Base-by-base conservation (phyloP, 2,329 filamentous ascomycete genomes). In the Xylogone sp. region DNA sequence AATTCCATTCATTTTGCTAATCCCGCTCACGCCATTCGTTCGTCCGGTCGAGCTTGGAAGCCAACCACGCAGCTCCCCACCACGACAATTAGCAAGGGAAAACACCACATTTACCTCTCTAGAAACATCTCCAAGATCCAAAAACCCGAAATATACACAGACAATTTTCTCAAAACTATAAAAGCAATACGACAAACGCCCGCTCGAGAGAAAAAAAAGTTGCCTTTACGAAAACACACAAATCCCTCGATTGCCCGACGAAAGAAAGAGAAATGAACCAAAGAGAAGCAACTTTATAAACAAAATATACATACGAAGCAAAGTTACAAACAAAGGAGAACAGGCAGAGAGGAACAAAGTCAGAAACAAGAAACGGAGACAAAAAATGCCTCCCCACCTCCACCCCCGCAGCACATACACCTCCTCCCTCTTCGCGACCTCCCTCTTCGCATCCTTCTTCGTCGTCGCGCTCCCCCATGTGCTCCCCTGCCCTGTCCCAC, bases 401-500 rank as follows among this genome's bases (percentile, higher is more conserved):
- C 94, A 99, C 70, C 94, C 94, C 29, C 86, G 92, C 70, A 97
- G 93, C 60, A 86, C 90, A 63, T 89, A 90, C 75, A 99, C 94
- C 62, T 92, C 88, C 51, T 94, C 91, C 44, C 86, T 99, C 54
- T 99, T 99, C 75, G 91, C 90, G 47, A 90, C 88, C n/a, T 97
- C 93, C 1, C 81, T 97, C 50, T 79, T 89, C 56, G 85, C 91
- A 27, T 94, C 88, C 61, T 96, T 99, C 70, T 81, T 96, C 57
- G 92, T 99, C 56, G 94, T 99, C 49, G 90, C 83, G 24, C 77
- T 96, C 43, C 94, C 94, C 20, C 94, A 99, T 69, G 67, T 95
- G 24, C 81, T 99, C 18, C 94, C 94, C 1, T 99, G 94, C 67
- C 94, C 94, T 1, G 89, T 90, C 44, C 89, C 89, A 2, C 81